phyloP scores from a whole-genome alignment of 2,329 filamentous ascomycete genomes.

The Sporothrix schenckii region DNA sequence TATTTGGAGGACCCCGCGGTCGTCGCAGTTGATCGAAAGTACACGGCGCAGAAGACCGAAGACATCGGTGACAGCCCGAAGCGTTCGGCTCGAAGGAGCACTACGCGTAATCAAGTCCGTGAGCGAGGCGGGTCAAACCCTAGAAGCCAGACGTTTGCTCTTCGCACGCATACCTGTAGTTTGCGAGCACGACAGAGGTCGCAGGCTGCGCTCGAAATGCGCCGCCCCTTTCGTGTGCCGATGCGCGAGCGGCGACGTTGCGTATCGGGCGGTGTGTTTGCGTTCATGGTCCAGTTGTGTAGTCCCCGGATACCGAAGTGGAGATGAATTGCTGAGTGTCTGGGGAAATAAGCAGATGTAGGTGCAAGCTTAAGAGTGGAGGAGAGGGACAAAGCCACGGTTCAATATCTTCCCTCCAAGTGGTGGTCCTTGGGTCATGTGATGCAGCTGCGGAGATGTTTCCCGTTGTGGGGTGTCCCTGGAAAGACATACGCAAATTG shows the following conservation, averaged over 20 bases:
- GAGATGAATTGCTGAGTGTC: neutral
- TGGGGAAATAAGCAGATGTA: conserved; percentile 18
- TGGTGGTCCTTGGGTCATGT: conserved; percentile 6
- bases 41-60: conserved; percentile 14
- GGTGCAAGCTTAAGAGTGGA: conserved; percentile 19
- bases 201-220: conserved; percentile 21
- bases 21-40: conserved; percentile 18
- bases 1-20: conserved; percentile 18
- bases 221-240: conserved; percentile 21
- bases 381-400: neutral
- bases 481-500: conserved; percentile 9
- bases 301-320: conserved; percentile 4
- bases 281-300: conserved; percentile 8
- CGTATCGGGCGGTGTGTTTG: conserved; percentile 6
- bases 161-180: conserved; percentile 1
- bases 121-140: neutral
- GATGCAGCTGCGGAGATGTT: neutral
- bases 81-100: conserved; percentile 23
- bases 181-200: conserved; percentile 22
- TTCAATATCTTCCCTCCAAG: conserved; percentile 1
- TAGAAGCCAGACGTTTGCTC: neutral
- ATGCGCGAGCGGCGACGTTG: conserved; percentile 24
- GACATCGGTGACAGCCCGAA: conserved; percentile 3
- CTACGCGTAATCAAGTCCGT: conserved; percentile 19
- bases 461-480: neutral